These are phyloP conservation scores for Phenoliferia sp. DNA, from an alignment of 1,284 basidiomycete genomes.

Conservation along the genomic window DNA sequence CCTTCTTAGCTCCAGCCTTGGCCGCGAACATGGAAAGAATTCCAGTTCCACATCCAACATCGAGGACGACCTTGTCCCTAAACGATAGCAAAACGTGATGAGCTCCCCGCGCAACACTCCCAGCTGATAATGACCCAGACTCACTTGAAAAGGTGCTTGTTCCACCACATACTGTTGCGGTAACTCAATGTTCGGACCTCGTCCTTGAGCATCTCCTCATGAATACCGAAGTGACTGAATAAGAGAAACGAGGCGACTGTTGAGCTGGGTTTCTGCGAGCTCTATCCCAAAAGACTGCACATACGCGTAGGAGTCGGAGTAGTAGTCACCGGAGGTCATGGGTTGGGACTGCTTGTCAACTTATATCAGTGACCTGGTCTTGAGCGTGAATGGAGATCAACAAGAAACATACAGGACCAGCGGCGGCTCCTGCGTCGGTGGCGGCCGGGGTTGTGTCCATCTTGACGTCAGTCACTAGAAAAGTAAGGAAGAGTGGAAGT, in stretches of 20 bases:
- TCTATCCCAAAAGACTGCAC: neutral
- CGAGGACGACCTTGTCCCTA: constrained; percentile 81
- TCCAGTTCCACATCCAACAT: constrained; percentile 98
- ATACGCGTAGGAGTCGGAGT: constrained; percentile 21
- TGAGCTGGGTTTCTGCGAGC: neutral
- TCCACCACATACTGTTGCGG: constrained; percentile 90
- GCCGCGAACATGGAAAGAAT: constrained; percentile 99
- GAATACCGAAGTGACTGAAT: constrained; percentile 79
- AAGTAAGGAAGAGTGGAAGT: neutral
- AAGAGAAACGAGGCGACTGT: neutral
- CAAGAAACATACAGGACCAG: neutral
- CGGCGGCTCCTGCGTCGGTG: neutral
- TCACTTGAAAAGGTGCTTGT: constrained; percentile 84
- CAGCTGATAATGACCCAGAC: neutral
- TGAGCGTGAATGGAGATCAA: too few species aligned
- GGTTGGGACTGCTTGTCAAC: neutral
- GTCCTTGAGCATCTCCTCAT: constrained; percentile 99
- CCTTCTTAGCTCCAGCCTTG: constrained; percentile 91
- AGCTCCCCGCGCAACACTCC: neutral
- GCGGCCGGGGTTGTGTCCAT: neutral
- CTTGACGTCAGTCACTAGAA: neutral
- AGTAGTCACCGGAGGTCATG: constrained; percentile 35
- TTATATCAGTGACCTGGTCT: neutral
- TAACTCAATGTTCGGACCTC: constrained; percentile 91
- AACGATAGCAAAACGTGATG: neutral